A percentile compares a stretch with the other conserved stretches of the same genome.
Evolutionary conservation across 495 filamentous ascomycete species (phyloP).

Genomic region (Stereocaulon alpinum): DNA sequence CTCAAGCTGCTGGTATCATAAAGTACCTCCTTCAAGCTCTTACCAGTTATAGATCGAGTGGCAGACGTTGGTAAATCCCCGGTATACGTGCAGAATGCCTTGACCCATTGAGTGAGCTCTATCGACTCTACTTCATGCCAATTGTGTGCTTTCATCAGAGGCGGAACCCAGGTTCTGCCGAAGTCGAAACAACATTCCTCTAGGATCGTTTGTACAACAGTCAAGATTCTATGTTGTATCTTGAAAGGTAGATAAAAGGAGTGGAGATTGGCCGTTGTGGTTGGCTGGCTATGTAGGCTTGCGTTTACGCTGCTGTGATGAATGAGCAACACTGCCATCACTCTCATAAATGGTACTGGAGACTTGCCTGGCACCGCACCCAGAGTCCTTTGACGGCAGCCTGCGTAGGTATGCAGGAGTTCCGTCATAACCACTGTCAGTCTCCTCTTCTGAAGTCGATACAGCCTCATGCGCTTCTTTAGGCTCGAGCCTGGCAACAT

Average conservation of each 20-base stretch:
- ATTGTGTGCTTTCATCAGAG: conserved; percentile 13
- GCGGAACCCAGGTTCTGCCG: conserved; percentile 15
- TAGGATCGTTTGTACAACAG: conserved; percentile 13
- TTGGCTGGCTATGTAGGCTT: conserved; percentile 9
- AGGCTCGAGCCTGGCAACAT: conserved; percentile 12
- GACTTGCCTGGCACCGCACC: not conserved
- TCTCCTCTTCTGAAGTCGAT: conserved; percentile 11
- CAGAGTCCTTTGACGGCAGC: not conserved
- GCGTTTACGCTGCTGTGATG: conserved; percentile 7
- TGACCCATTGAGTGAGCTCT: conserved; percentile 20
- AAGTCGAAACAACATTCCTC: conserved; percentile 19
- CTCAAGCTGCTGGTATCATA: conserved; percentile 12
- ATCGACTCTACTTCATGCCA: conserved; percentile 18
- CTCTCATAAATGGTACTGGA: not conserved
- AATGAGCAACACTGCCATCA: conserved; percentile 8
- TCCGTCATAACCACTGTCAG: conserved; percentile 6
- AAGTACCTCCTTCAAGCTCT: conserved; percentile 14
- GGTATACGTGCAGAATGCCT: conserved; percentile 10
- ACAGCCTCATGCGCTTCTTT: conserved; percentile 15
- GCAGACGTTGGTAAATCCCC: conserved; percentile 11
- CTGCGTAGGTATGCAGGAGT: conserved; percentile 4
- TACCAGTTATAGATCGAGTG: conserved; percentile 13
- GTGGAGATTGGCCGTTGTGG: conserved; percentile 6
- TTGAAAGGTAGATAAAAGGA: conserved; percentile 18
- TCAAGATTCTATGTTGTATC: conserved; percentile 16